Conservation (phyloP, 2,329 filamentous ascomycete species). For the Mycocentrospora acerina region DNA sequence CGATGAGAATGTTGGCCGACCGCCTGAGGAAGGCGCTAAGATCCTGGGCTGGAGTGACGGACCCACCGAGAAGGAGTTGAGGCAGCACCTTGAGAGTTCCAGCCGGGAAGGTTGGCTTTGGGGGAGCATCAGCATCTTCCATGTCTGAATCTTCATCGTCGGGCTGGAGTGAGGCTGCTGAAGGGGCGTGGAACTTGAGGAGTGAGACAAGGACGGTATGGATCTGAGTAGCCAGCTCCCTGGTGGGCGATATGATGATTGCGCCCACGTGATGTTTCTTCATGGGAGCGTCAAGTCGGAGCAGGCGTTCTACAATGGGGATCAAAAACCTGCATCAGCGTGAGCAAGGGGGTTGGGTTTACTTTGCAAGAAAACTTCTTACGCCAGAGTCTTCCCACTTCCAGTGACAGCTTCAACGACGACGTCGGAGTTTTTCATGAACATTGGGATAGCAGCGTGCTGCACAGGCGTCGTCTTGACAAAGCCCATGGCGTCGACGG, state of each 20-base stretch:
- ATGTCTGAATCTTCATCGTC: constrained; percentile 47
- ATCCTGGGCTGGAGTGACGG: constrained; percentile 79
- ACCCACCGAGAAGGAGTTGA: constrained; percentile 78
- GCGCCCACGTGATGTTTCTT: constrained; percentile 89
- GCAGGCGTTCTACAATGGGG: constrained; percentile 77
- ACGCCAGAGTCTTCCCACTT: constrained; percentile 39
- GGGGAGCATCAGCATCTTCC: constrained; percentile 41
- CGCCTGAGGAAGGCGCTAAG: constrained; percentile 79
- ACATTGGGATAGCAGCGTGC: constrained; percentile 83
- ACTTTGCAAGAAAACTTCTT: constrained; percentile 4
- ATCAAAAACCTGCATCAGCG: constrained; percentile 64
- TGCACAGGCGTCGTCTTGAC: constrained; percentile 91
- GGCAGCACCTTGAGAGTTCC: constrained; percentile 68
- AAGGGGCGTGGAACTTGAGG: constrained; percentile 79
- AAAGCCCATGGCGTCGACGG: constrained; percentile 82
- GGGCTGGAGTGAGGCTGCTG: constrained; percentile 65
- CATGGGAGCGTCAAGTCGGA: constrained; percentile 76
- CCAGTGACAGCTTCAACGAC: constrained; percentile 70
- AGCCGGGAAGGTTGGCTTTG: constrained; percentile 45
- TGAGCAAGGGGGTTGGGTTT: not conserved
- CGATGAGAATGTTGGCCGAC: constrained; percentile 86
- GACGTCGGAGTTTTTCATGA: constrained; percentile 87
- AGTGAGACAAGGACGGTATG: constrained; percentile 76
- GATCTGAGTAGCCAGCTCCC: constrained; percentile 90
- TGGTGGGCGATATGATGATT: constrained; percentile 89